Conservation (phyloP, 106 monocot species). For the Dactylorhiza incarnata region DNA sequence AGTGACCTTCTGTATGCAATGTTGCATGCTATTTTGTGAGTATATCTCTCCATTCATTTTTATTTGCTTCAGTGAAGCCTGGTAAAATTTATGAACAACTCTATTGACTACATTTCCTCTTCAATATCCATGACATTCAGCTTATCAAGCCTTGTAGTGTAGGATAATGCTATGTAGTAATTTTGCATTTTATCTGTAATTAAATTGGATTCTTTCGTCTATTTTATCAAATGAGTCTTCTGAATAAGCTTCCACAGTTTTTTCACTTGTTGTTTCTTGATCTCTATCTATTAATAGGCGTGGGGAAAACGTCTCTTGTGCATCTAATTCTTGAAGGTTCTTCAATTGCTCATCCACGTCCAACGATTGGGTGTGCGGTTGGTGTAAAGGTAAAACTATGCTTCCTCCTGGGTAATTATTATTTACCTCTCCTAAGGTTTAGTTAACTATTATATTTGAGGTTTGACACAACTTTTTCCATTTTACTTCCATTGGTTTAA, state of each 20-base stretch:
- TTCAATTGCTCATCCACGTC: constrained; percentile 46
- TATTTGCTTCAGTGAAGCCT: neutral
- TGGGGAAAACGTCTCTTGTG: constrained; percentile 87
- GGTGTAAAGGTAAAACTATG: constrained; percentile 47
- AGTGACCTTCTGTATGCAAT: neutral
- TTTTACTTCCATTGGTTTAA: too few relatives aligned
- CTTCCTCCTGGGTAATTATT: too few relatives aligned
- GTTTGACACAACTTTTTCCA: too few relatives aligned
- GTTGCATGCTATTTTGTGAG: neutral
- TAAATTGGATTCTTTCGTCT: neutral
- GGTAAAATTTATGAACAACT: neutral
- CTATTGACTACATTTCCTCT: neutral
- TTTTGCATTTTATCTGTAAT: neutral
- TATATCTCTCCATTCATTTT: neutral
- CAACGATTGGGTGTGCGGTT: constrained; percentile 81
- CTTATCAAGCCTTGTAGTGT: neutral
- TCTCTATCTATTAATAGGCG: constrained; percentile 32
- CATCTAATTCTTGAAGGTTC: constrained; percentile 72
- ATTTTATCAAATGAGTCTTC: neutral
- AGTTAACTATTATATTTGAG: too few relatives aligned
- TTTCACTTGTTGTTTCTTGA: neutral
- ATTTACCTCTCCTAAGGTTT: too few relatives aligned
- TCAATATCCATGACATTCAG: neutral
- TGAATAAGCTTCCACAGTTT: neutral
- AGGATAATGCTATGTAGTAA: neutral